Conservation (phyloP, 225 moss, liverwort and hornwort genomes). For the Bryum argenteum region DNA sequence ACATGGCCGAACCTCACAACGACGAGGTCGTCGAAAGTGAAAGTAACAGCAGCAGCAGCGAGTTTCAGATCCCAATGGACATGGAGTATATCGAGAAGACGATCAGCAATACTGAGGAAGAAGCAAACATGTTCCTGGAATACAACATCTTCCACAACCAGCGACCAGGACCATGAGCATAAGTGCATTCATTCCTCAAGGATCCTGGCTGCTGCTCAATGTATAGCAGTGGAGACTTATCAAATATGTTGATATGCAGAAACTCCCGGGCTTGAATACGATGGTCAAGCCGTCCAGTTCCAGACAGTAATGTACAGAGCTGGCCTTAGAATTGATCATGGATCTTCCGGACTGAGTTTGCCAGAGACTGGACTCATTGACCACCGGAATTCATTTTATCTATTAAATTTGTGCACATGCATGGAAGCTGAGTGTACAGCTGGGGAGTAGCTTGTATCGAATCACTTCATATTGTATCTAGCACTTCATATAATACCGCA, state of each 20-base stretch:
- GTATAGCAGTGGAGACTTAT: too few species aligned
- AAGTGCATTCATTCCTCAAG: background rate
- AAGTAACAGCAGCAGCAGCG: too few species aligned
- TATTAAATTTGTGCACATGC: too few species aligned
- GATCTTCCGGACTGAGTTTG: slow-evolving; percentile 2
- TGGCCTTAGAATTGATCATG: background rate
- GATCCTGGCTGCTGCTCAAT: background rate
- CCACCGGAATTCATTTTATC: background rate
- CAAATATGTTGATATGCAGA: background rate
- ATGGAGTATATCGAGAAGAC: slow-evolving; percentile 19
- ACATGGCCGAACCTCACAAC: background rate
- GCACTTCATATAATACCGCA: too few species aligned
- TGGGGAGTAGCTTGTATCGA: too few species aligned
- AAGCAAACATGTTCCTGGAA: slow-evolving; percentile 21
- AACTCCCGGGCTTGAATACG: background rate
- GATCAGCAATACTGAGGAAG: slow-evolving; percentile 1
- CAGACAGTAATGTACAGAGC: background rate
- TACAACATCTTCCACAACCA: slow-evolving; percentile 26
- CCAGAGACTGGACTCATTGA: slow-evolving; percentile 19
- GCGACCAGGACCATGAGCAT: slow-evolving; percentile 12
- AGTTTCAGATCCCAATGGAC: slow-evolving; percentile 35
- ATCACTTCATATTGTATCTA: too few species aligned
- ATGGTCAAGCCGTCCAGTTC: background rate
- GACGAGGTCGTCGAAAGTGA: slow-evolving; percentile 1
- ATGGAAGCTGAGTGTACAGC: too few species aligned